A percentile compares a stretch with the other conserved stretches of the same genome.
Conservation (phyloP, 176 grass and related monocot species). For the Elaeis guineensis region DNA sequence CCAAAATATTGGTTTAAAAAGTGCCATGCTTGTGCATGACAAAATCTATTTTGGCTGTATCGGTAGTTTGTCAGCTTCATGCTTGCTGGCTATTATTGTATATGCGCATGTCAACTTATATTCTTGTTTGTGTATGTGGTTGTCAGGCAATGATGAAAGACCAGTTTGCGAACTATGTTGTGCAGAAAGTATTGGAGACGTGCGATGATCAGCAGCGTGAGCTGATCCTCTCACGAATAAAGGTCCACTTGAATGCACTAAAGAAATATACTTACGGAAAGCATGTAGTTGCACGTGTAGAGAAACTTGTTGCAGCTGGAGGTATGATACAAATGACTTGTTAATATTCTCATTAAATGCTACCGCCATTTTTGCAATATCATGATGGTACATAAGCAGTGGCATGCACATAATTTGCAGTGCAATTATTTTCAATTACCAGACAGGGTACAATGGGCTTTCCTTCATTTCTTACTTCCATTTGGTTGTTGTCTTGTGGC, state of each 20-base stretch:
- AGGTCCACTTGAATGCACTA: slow-evolving; percentile 69
- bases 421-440: neutral
- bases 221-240: slow-evolving; percentile 62
- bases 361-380: neutral
- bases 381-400: neutral
- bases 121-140: neutral
- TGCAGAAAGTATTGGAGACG: slow-evolving; percentile 79
- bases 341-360: neutral
- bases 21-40: too few relatives aligned
- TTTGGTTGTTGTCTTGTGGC: too few relatives aligned
- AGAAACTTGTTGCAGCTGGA: slow-evolving; percentile 71
- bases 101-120: neutral
- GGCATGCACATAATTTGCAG: neutral
- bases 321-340: slow-evolving; percentile 19
- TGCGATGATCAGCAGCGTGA: slow-evolving; percentile 74
- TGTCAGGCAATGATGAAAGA: slow-evolving; percentile 85
- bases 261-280: slow-evolving; percentile 93
- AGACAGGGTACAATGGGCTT: neutral
- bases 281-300: slow-evolving; percentile 74
- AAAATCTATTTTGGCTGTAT: neutral
- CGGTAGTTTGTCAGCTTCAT: neutral
- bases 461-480: too few relatives aligned
- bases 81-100: neutral
- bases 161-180: slow-evolving; percentile 80
- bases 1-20: too few relatives aligned